Base-by-base conservation (phyloP, 225 moss, liverwort and hornwort genomes). In the Takakia lepidozioides region DNA sequence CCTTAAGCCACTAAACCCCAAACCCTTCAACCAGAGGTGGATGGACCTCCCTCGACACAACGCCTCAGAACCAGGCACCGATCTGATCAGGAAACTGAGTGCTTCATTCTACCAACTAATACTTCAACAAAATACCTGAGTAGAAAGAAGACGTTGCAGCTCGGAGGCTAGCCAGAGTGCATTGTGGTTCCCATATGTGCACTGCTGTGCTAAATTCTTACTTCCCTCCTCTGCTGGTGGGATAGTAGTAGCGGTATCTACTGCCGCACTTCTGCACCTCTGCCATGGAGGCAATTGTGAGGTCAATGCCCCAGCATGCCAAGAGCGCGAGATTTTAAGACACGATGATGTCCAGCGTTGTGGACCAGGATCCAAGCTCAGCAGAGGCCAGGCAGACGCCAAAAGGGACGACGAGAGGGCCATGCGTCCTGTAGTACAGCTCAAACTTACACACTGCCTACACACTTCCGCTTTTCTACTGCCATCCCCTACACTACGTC, bases 161-260 rank as follows among this genome's bases (percentile, higher is more conserved):
- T 93, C 93, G 53, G 69, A 71, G 1, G 88, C 81, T 34, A 84
- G 61, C 88, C 93, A 89, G 4, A 67, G 81, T 27, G 78, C 63
- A 62, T 86, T 86, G 2, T 42, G 44, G 22, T 59, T 52, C 17
- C 85, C 85, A 38, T 87, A 84, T 10, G 82, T 78, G 34, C 84
- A 70, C 53, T 69, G 55, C 56, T 62, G 69, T 45, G 56, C 48
- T n/a, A 50, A 62, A 17, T 43, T 11, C 35, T 28, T 25, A 2
- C 26, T 35, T 38, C 10, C 19, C 3, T 43, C 38, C 42, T 70
- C 75, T 2, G 54, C 25, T 9, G 46, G 26, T 24, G 39, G 25
- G 24, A 25, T 21, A 39, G 13, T 25, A 25, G 39, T 11, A 1
- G 29, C 24, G 22, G 34, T 26, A 22, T 62, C 71, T 4, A 53